Base-by-base conservation (phyloP, 106 monocot genomes). In the Dioscorea alata region DNA sequence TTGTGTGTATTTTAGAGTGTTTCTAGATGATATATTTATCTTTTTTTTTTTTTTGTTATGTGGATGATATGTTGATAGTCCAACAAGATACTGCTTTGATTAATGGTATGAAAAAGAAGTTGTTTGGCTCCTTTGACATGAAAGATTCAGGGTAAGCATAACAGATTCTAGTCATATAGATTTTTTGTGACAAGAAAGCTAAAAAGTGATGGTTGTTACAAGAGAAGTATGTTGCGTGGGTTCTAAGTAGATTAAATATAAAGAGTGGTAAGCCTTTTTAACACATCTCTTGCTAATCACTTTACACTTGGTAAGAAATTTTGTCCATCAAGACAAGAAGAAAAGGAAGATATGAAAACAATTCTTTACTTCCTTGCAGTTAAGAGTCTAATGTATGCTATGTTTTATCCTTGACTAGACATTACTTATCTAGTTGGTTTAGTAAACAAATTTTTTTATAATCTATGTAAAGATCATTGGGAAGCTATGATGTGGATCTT, bases 381-480 rank as follows among this genome's bases (percentile, higher is more conserved):
- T 62, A 8, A 24, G 5, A 23, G 14, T 2, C 6, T 62, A 10
- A 53, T 16, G 53, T 16, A 53, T 53, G 13, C 13, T 6, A 4
- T n/a, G 53, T 3, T 16, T 2, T n/a, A 4, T 2, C 4, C 53
- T 4, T 7, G 34, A 34, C 34, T 7, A 4, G 34, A 34, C 7
- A 34, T 53, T 53, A 2, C n/a, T 32, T 16, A 57, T 34, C 35
- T 57, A 17, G 16, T 72, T n/a, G 72, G 72, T 48, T 61, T 63
- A 10, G 61, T 72, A 9, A 63, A 24, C 33, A 2, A 62, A 63
- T 72, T 50, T 23, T n/a, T 52, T 5, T 12, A 8, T 16, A 50
- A 72, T 50, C 23, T 12, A 15, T 35, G 32, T 4, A 56, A 23
- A 14, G 53, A 15, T 32, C 65, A 74, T 74, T 74, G 64, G 31